Conservation (phyloP, 1,139 yeast species). For the Yamadazyma sp. region DNA sequence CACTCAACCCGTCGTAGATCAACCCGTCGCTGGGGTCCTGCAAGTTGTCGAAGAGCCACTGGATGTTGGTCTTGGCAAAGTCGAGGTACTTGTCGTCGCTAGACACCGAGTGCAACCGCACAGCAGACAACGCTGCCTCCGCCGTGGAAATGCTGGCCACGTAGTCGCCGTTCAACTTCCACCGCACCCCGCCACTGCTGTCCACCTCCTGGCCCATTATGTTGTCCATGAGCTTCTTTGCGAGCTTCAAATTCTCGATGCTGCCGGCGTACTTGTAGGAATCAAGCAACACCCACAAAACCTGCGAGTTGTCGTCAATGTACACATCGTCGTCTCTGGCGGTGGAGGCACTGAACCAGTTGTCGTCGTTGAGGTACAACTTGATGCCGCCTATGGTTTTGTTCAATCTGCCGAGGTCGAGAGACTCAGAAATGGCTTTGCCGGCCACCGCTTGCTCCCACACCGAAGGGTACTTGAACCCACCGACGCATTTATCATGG, state of each 20-base stretch:
- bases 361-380: constrained; percentile 13
- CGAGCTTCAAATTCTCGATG: constrained; percentile 16
- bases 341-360: constrained; percentile 30
- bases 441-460: constrained; percentile 30
- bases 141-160: constrained; percentile 34
- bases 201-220: constrained; percentile 19
- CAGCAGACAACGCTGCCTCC: constrained; percentile 36
- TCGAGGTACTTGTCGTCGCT: constrained; percentile 20
- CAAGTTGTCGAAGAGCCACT: constrained; percentile 27
- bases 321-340: constrained; percentile 29
- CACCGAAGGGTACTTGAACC: constrained; percentile 18
- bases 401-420: constrained; percentile 13
- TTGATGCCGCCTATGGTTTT: constrained; percentile 13
- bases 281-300: constrained; percentile 30
- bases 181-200: constrained; percentile 34
- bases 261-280: constrained; percentile 21
- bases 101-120: constrained; percentile 22
- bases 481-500: constrained; percentile 13
- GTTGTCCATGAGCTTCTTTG: constrained; percentile 14
- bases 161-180: constrained; percentile 26
- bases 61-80: constrained; percentile 25
- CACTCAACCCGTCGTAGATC: constrained; percentile 31
- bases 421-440: constrained; percentile 16
- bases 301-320: constrained; percentile 36
- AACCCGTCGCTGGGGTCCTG: constrained; percentile 28